Evolutionary conservation across 2,329 filamentous ascomycete genomes (phyloP), one percentile per base, ranked within the genome.

Genomic region (Juglanconis juglandina): DNA sequence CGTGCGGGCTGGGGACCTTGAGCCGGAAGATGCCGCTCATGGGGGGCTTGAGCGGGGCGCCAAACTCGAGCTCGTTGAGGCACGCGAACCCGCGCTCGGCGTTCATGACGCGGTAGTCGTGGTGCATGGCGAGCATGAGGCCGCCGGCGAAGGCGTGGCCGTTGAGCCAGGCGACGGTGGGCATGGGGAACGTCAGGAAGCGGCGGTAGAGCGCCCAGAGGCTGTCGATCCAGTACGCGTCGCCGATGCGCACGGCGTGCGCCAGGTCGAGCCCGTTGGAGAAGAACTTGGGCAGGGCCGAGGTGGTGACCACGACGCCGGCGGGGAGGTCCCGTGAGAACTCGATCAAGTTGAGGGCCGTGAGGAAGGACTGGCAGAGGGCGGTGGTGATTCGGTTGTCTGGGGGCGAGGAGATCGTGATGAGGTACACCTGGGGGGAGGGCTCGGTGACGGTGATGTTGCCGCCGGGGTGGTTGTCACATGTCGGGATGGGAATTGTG

Each of bases 81-180:
- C 91, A 94, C 44, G 90, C 73, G 74, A 86, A 93, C n/a, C 91
- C 91, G 24, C 82, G 79, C 1, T 79, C 69, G 0, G 87, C 83
- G 69, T 89, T 89, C 77, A 91, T 89, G 66, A 95, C 80, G 34
- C 91, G 85, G 77, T 95, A 95, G 76, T 94, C 90, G 74, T 93
- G 90, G 75, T 89, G 86, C 83, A 92, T 90, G 61, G 89, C 85
- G 9, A 89, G 78, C 87, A 95, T 93, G 63, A 93, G 78, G n/a
- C 89, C 91, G 50, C 85, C 91, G 5, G 91, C 91, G 72, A 92
- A 95, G 58, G 87, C 86, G 73, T 96, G 91, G 30, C 91, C 91
- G 67, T 91, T 92, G 58, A 94, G 70, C 8, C 92, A 78, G n/a
- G 90, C 87, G 53, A 95, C 75, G 3, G 90, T 95, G 32, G 91